Conservation (phyloP, 169 alveolate genomes). For the Babesia ovata region DNA sequence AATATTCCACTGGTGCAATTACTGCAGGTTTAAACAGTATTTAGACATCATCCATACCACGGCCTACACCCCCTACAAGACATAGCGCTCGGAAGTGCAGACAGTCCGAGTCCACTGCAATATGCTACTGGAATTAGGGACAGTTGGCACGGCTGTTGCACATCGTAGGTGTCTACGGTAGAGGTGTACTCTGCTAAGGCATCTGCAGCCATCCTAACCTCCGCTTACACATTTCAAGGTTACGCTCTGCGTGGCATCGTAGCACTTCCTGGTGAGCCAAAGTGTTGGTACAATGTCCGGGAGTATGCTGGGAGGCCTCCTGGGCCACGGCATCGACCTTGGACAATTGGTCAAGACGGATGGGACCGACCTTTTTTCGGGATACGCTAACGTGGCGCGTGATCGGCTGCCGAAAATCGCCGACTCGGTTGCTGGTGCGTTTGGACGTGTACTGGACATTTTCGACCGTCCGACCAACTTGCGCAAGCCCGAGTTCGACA, state of each 20-base stretch:
- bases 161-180: no score
- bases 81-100: background rate
- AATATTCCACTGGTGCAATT: no score
- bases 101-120: background rate
- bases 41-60: background rate
- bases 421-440: constrained; percentile 49
- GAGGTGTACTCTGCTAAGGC: no score
- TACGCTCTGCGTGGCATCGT: background rate
- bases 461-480: constrained; percentile 49
- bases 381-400: constrained; percentile 11
- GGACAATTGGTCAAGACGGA: constrained; percentile 38
- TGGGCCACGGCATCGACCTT: constrained; percentile 29
- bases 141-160: no score
- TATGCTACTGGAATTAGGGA: no score
- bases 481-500: constrained; percentile 49
- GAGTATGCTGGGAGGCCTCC: constrained; percentile 14
- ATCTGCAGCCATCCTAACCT: background rate
- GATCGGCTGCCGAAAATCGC: constrained; percentile 47
- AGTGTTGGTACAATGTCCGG: constrained; percentile 4
- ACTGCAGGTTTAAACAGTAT: no score
- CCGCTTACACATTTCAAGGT: constrained; percentile 4
- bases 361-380: constrained; percentile 31
- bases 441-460: constrained; percentile 52
- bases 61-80: background rate
- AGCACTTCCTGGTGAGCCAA: background rate